Conservation (phyloP, 345 rosid species). For the Moricandia moricandioides region DNA sequence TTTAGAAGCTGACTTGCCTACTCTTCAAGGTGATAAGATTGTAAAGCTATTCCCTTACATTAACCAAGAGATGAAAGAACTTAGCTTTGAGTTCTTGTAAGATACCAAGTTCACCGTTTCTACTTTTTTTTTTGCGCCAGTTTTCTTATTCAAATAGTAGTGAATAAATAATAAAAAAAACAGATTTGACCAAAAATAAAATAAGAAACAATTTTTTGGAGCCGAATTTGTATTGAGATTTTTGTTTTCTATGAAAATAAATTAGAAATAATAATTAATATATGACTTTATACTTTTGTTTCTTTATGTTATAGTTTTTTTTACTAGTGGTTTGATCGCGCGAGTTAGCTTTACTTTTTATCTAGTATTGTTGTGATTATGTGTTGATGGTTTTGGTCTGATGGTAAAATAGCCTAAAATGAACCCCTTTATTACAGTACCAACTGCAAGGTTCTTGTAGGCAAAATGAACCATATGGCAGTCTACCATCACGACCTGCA, state of each 20-base stretch:
- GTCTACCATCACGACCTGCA: too few relatives aligned
- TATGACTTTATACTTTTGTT: background rate
- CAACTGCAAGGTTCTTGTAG: too few relatives aligned
- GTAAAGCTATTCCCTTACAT: background rate
- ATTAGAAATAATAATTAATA: background rate
- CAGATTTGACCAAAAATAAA: too few relatives aligned
- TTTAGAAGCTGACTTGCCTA: slow-evolving; percentile 10
- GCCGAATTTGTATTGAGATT: background rate
- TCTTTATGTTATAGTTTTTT: background rate
- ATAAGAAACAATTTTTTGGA: too few relatives aligned
- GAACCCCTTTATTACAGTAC: too few relatives aligned
- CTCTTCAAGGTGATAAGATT: background rate
- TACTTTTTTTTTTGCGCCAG: background rate
- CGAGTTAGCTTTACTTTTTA: too few relatives aligned
- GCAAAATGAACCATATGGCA: too few relatives aligned
- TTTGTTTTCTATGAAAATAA: background rate
- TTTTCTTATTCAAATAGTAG: background rate
- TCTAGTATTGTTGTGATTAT: too few relatives aligned
- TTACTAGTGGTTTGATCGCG: background rate
- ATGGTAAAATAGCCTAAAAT: too few relatives aligned
- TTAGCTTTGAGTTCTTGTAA: background rate
- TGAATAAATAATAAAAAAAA: background rate
- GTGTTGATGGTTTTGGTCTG: too few relatives aligned
- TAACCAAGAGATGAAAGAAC: background rate
- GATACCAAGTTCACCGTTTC: background rate